Evolutionary conservation across 257 asterid genomes (phyloP), one percentile per base, ranked within the genome.

Genomic region (Dorcoceras hygrometricum): DNA sequence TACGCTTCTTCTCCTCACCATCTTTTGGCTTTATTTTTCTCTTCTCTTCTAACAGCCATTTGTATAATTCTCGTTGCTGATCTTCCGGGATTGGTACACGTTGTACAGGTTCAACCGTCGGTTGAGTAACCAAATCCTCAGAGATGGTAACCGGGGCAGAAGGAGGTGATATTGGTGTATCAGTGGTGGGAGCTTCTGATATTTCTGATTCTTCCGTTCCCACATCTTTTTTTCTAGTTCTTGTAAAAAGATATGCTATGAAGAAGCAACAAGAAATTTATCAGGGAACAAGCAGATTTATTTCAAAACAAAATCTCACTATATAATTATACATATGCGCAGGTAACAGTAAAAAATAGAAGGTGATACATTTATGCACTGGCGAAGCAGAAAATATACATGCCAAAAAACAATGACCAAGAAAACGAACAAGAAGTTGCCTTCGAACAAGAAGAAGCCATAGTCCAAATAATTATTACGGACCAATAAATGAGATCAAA

Each of bases 21-120:
- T 87, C 88, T 82, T 59, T 79, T 27, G 96, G 90, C 76, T 84
- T 83, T 71, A 75, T 67, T 73, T 81, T 89, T 72, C 98, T 86
- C 87, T 82, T 87, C 83, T 92, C 96, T 71, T 87, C 96, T 60
- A 92, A 74, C 34, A 92, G 72, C 98, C 97, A 92, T 76, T 82
- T 86, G 76, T 83, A 81, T 65, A 92, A 71, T 66, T 89, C 96
- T 3, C 84, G 86, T 69, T 87, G 97, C 75, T 83, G 89, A 59
- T 78, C 84, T 77, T 77, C 88, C 0, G 93, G 91, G 68, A 89
- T 78, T 19, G 89, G 95, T 43, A 83, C 76, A 16, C 77, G 86
- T 39, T 73, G 78, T 61, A 79, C 66, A 68, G 83, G 79, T 73
- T 63, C 78, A 23, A 58, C 10, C 3, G 76, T 31, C 22, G 84